Evolutionary conservation across 768 basidiomycete species (phyloP).

Genomic region (Hydnomerulius pinastri): DNA sequence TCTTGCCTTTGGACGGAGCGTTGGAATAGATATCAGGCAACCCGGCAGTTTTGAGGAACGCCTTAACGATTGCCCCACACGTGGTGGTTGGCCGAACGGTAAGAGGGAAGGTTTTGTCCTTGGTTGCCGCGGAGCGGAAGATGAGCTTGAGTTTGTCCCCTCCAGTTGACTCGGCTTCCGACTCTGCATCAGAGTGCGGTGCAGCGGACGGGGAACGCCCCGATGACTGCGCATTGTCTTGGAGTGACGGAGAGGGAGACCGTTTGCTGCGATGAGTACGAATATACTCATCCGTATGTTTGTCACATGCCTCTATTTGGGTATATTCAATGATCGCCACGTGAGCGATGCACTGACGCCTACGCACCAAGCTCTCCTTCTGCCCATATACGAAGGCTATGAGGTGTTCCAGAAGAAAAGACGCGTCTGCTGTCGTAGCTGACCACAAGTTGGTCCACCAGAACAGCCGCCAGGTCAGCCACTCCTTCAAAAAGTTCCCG

Average conservation of each 20-base stretch:
- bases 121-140: conserved; percentile 55
- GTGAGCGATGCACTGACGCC: not conserved
- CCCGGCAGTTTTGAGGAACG: conserved; percentile 70
- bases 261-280: conserved; percentile 40
- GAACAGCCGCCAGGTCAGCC: conserved; percentile 60
- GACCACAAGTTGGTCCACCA: conserved; percentile 55
- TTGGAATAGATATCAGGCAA: conserved; percentile 55
- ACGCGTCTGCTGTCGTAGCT: conserved; percentile 62
- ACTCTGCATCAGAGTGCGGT: conserved; percentile 28
- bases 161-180: conserved; percentile 39
- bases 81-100: conserved; percentile 75
- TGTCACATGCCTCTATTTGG: conserved; percentile 63
- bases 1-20: conserved; percentile 36
- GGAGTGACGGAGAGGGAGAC: conserved; percentile 21
- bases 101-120: conserved; percentile 56
- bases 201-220: conserved; percentile 18
- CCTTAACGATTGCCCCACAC: conserved; percentile 73
- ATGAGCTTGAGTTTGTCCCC: conserved; percentile 63
- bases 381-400: conserved; percentile 65
- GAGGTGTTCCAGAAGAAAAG: conserved; percentile 69
- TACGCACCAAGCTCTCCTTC: conserved; percentile 65
- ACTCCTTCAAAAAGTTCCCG: conserved; percentile 62
- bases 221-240: conserved; percentile 4
- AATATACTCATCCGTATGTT: conserved; percentile 62
- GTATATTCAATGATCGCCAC: conserved; percentile 8